Evolutionary conservation across 257 asterid genomes (phyloP).

Genomic region (Euphrasia confusa): DNA sequence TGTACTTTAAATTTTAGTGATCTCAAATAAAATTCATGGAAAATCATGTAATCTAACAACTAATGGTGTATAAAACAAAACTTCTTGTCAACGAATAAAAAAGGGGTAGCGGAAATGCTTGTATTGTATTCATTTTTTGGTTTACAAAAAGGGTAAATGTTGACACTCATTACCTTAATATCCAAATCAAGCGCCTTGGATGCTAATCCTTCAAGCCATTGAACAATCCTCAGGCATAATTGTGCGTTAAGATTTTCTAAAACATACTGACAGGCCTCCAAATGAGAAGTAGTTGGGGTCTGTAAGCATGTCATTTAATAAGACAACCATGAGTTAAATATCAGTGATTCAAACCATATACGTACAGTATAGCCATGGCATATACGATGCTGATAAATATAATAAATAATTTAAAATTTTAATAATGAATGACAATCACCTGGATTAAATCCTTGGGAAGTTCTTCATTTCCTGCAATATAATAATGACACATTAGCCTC

Average conservation of each 20-base stretch:
- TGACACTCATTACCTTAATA: conserved; percentile 52
- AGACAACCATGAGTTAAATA: conserved; percentile 5
- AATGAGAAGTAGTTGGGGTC: conserved; percentile 90
- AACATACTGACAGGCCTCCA: conserved; percentile 88
- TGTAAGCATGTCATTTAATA: conserved; percentile 35
- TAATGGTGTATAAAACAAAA: background rate
- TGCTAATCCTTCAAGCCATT: conserved; percentile 98
- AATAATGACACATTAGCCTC: conserved; percentile 26
- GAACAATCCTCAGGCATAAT: conserved; percentile 87
- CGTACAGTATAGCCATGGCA: conserved; percentile 20
- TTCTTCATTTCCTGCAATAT: conserved; percentile 80
- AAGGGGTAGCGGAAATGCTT: conserved; percentile 13
- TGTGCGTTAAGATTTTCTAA: conserved; percentile 68
- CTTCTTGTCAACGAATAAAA: background rate
- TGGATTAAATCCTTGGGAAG: conserved; percentile 59
- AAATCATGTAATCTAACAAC: background rate
- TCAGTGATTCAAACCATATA: conserved; percentile 23
- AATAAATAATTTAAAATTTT: background rate
- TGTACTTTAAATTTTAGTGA: background rate
- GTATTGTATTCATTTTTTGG: conserved; percentile 15
- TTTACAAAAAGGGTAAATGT: conserved; percentile 17
- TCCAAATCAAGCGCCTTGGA: conserved; percentile 92
- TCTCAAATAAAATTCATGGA: background rate
- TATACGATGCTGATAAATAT: conserved; percentile 18
- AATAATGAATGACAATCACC: conserved; percentile 46